phyloP scores from a whole-genome alignment of 2,329 filamentous ascomycete genomes.

The Myotisia sp. region DNA sequence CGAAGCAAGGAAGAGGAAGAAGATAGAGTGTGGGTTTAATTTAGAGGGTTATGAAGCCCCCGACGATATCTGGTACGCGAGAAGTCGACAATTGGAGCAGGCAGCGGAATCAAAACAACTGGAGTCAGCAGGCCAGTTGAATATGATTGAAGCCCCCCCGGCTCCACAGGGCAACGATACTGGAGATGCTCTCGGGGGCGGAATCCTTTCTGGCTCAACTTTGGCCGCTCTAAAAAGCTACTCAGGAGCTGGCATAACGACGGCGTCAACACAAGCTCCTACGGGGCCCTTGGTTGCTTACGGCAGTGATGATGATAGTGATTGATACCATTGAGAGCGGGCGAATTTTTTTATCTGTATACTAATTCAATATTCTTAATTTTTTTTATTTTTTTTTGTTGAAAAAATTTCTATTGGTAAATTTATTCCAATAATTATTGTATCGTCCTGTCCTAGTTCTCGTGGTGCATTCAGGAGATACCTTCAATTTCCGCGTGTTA shows the following conservation, averaged over 20 bases:
- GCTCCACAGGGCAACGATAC: conserved; percentile 14
- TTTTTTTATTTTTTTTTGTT: too few species aligned
- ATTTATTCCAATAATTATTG: conserved; percentile 7
- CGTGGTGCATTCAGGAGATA: too few species aligned
- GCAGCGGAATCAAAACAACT: conserved; percentile 46
- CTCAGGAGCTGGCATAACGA: conserved; percentile 27
- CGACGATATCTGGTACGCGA: conserved; percentile 83
- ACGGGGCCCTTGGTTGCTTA: conserved; percentile 73
- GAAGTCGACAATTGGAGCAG: conserved; percentile 55
- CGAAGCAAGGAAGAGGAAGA: conserved; percentile 73
- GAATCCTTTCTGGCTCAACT: conserved; percentile 71
- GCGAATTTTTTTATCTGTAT: conserved; percentile 1
- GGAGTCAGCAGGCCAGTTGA: conserved; percentile 33
- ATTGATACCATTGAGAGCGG: conserved; percentile 23
- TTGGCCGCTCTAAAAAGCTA: conserved; percentile 59
- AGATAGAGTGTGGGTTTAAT: conserved; percentile 78
- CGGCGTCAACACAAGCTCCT: conserved; percentile 25
- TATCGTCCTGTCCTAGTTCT: too few species aligned
- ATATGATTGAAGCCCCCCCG: conserved; percentile 33
- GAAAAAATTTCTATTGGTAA: too few species aligned
- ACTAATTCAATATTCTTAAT: not conserved
- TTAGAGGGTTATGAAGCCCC: conserved; percentile 85
- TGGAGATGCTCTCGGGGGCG: conserved; percentile 31
- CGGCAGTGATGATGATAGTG: conserved; percentile 73
- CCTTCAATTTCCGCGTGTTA: conserved; percentile 32